Evolutionary conservation across 2,329 filamentous ascomycete species (phyloP), one percentile per base, ranked within the genome.

Genomic region (Fusarium citri): DNA sequence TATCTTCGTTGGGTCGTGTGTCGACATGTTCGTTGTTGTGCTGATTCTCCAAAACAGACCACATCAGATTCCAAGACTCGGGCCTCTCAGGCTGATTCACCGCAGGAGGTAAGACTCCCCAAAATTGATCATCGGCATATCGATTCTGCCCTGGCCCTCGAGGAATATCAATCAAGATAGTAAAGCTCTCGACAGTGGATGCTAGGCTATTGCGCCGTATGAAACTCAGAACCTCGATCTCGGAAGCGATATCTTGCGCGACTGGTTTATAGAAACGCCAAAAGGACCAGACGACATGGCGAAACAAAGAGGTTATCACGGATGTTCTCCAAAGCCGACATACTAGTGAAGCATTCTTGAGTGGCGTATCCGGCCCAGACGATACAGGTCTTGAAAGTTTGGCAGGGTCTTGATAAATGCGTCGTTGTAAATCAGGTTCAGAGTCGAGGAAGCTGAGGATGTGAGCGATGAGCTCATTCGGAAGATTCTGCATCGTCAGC

Each of bases 401-500:
- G 86, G 89, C 68, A 84, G 83, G 54, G 23, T 78, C 77, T 14
- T 87, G 81, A 58, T 85, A 81, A 23, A 89, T 77, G 18, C 80
- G 80, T 41, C 71, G 73, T 45, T 82, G 77, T 0, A 88, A 88
- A 15, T 85, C 84, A 12, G 86, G 82, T 4, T 81, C 75, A 1
- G 73, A 72, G 69, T 86, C 83, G 48, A 92, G 80, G 72, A 84
- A 84, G n/a, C 77, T 79, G 71, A 92, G 82, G 68, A 92, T 85
- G 5, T 86, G 81, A 55, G 84, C 76, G 23, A 91, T 78, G 47
- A 92, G 79, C 79, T 92, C 90, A 66, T 86, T 87, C 4, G 89
- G 90, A 22, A 92, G 82, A 26, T 72, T 56, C 26, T 79, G 66
- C 73, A 82, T 60, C 10, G 54, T 61, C 2, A 57, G n/a, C 15